A percentile compares a stretch with the other conserved stretches of the same genome.
These are phyloP conservation scores for Leishmania turanica DNA, from an alignment of 208 protist species.

Conservation along the genomic window DNA sequence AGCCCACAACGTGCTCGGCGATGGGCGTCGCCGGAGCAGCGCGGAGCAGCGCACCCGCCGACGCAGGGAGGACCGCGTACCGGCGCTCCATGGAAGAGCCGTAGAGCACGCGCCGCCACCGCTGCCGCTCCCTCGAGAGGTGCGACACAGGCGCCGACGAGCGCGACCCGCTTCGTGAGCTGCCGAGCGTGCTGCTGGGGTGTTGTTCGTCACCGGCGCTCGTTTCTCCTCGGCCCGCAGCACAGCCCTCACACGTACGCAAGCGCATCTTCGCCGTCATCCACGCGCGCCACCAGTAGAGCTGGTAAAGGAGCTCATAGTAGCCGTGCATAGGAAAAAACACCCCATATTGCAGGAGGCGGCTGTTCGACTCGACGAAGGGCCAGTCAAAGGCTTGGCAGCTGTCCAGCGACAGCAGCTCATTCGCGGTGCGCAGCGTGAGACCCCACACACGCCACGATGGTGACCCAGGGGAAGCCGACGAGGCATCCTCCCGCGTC, in stretches of 20 bases:
- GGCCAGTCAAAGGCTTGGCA: conserved; percentile 66
- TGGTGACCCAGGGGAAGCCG: neutral
- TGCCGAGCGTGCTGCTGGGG: neutral
- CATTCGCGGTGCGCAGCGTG: conserved; percentile 56
- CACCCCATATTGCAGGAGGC: conserved; percentile 46
- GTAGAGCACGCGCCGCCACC: conserved; percentile 15
- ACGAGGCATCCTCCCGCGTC: neutral
- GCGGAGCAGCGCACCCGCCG: conserved; percentile 61
- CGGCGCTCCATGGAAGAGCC: conserved; percentile 34
- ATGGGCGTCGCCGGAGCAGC: conserved; percentile 46
- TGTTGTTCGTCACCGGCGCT: neutral
- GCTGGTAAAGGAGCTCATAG: conserved; percentile 55
- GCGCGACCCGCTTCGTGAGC: neutral
- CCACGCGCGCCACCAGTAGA: conserved; percentile 38
- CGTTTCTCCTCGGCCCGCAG: neutral
- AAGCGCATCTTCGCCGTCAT: conserved; percentile 10
- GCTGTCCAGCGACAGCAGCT: conserved; percentile 64
- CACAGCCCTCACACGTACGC: neutral
- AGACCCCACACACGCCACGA: conserved; percentile 73
- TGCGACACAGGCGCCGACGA: neutral
- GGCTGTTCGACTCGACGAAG: conserved; percentile 57
- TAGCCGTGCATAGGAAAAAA: conserved; percentile 73
- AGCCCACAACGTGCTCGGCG: conserved; percentile 36
- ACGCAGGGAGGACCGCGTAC: conserved; percentile 35
- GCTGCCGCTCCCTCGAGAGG: neutral